These are phyloP conservation scores for Candida nanaspora DNA, from an alignment of 805 yeast species.

Conservation along the genomic window DNA sequence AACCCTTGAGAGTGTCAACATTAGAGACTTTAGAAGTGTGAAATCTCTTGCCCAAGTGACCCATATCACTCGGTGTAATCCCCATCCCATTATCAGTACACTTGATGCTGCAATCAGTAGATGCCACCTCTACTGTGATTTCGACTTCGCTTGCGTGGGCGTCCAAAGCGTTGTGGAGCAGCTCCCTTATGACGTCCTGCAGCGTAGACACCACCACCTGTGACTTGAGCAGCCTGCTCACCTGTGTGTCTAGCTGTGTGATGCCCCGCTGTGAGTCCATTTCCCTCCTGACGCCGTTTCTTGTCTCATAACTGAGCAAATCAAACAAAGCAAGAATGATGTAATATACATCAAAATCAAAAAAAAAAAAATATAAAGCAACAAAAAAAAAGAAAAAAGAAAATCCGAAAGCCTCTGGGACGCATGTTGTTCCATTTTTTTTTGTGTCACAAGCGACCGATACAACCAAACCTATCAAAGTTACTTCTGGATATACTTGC, in stretches of 20 bases:
- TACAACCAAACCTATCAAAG: too few species aligned
- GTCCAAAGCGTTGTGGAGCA: slow-evolving; percentile 50
- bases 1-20: not conserved
- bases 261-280: not conserved
- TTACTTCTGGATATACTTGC: too few species aligned
- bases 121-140: slow-evolving; percentile 12
- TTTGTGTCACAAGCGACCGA: too few species aligned
- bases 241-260: not conserved
- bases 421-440: too few species aligned
- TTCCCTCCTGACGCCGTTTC: too few species aligned
- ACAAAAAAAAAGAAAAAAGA: too few species aligned
- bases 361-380: too few species aligned
- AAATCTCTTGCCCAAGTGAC: slow-evolving; percentile 36
- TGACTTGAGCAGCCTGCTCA: not conserved
- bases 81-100: slow-evolving; percentile 75
- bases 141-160: slow-evolving; percentile 36
- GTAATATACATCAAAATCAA: too few species aligned
- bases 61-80: slow-evolving; percentile 41
- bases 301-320: too few species aligned
- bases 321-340: too few species aligned
- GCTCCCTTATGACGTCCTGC: slow-evolving; percentile 37
- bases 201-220: slow-evolving; percentile 30
- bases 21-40: slow-evolving; percentile 45
- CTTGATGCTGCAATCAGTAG: slow-evolving; percentile 26
- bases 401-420: too few species aligned